Base-by-base conservation (phyloP, 345 rosid genomes). In the Hibiscus trionum region DNA sequence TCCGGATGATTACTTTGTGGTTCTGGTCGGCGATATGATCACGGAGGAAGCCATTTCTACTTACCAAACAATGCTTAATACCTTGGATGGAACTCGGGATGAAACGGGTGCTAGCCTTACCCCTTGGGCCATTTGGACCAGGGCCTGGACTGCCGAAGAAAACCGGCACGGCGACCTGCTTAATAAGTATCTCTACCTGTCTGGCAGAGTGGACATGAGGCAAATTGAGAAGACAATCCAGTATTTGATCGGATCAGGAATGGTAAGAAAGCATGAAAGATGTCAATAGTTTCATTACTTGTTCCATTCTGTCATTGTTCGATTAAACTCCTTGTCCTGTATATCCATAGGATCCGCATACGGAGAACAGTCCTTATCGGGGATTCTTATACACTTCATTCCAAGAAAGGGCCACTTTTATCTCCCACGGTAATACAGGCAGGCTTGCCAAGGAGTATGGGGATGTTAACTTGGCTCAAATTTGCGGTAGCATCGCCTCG, bases 381-480 rank as follows among this genome's bases (percentile, higher is more conserved):
- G 96, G 97, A 19, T 90, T 87, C 77, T 86, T 94, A 83, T 93
- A 93, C 78, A 91, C 98, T 4, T 86, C 98, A 7, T 93, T 93
- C 77, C 98, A 93, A 83, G 98, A 94, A 74, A 86, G 98, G 84
- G 98, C 98, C 3, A 94, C 98, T 27, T 94, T 94, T 70, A 61
- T 94, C 76, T 91, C 97, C 70, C 98, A 94, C 8, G 96, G 97
- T 37, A 94, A 90, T 83, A 91, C 98, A 3, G 98, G 97, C 0
- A 83, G 97, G 62, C 97, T 66, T 16, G 98, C 98, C 70, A 94
- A 86, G 82, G 88, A 86, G 21, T 89, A 82, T 4, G 98, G 98
- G 2, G 97, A 91, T 77, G 0, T 85, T 6, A 91, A 88, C 50
- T 52, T 94, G 76, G 98, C 98, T 15, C 96, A 91, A 66, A 84